These are phyloP conservation scores for Aspergillus fischeri DNA, from an alignment of 2,329 filamentous ascomycete genomes.

Conservation along the genomic window DNA sequence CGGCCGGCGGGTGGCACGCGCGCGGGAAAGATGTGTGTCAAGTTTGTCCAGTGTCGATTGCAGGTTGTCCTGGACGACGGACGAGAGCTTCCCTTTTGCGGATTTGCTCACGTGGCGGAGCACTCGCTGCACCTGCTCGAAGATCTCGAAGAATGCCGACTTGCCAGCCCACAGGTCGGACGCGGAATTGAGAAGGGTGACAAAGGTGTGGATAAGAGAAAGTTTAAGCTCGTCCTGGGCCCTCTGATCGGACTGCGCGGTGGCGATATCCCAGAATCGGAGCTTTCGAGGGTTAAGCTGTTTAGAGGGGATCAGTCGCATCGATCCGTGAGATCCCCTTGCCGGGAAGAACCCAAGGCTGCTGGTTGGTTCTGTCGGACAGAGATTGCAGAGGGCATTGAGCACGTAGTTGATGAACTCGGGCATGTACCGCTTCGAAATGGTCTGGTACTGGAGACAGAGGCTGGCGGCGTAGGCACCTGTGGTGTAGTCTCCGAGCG, in stretches of 20 bases:
- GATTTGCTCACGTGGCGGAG: slow-evolving; percentile 59
- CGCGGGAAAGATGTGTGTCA: slow-evolving; percentile 49
- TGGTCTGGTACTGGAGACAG: slow-evolving; percentile 73
- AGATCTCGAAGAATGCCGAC: slow-evolving; percentile 73
- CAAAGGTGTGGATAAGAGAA: slow-evolving; percentile 59
- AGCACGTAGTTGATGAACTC: slow-evolving; percentile 79
- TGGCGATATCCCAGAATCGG: slow-evolving; percentile 54
- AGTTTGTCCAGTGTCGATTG: slow-evolving; percentile 31
- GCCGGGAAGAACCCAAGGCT: slow-evolving; percentile 57
- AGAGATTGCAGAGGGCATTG: slow-evolving; percentile 66
- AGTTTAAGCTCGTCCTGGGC: slow-evolving; percentile 48
- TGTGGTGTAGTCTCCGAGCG: slow-evolving; percentile 62
- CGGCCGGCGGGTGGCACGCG: slow-evolving; percentile 66
- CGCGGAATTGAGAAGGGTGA: slow-evolving; percentile 63
- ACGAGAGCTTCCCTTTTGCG: slow-evolving; percentile 51
- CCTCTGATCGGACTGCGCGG: slow-evolving; percentile 12
- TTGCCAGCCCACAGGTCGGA: slow-evolving; percentile 71
- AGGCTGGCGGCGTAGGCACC: slow-evolving; percentile 79
- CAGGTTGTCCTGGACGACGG: slow-evolving; percentile 24
- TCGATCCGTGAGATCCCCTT: slow-evolving; percentile 51
- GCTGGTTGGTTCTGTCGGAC: slow-evolving; percentile 50
- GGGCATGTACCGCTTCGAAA: slow-evolving; percentile 83
- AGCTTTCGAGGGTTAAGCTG: slow-evolving; percentile 48
- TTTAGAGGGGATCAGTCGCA: slow-evolving; percentile 45
- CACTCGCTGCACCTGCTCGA: slow-evolving; percentile 59